These are phyloP conservation scores for Oryza rufipogon DNA, from an alignment of 176 grass and related monocot species.

Conservation along the genomic window DNA sequence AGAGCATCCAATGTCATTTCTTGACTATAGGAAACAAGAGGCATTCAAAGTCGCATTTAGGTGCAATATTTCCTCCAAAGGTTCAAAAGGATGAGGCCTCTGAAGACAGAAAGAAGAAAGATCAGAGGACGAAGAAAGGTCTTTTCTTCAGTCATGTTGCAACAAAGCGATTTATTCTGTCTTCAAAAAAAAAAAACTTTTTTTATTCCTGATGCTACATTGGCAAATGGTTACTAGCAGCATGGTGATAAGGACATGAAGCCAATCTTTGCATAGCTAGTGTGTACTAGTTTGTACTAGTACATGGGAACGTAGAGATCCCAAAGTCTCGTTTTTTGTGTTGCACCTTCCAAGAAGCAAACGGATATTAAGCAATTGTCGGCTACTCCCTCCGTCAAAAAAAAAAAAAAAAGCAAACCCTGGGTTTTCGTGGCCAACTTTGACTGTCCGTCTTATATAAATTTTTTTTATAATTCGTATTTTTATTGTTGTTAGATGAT, in stretches of 20 bases:
- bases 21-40: constrained; percentile 26
- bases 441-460: too few species aligned
- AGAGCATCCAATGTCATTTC: background rate
- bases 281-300: background rate
- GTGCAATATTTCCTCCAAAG: constrained; percentile 39
- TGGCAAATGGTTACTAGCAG: background rate
- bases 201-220: background rate
- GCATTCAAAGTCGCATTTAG: constrained; percentile 36
- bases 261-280: background rate
- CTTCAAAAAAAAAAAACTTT: background rate
- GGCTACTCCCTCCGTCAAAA: background rate
- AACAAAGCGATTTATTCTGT: background rate
- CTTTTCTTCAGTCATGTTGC: constrained; percentile 1
- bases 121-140: background rate
- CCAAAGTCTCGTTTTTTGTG: background rate
- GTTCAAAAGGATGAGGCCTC: constrained; percentile 38
- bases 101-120: constrained; percentile 30
- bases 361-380: constrained; percentile 20
- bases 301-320: constrained; percentile 42
- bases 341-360: constrained; percentile 34
- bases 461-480: too few species aligned
- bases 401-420: too few species aligned
- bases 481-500: too few species aligned
- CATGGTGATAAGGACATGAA: constrained; percentile 10
- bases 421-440: too few species aligned